Evolutionary conservation across 2,329 filamentous ascomycete species (phyloP).

Genomic region (Apiospora malaysiana): DNA sequence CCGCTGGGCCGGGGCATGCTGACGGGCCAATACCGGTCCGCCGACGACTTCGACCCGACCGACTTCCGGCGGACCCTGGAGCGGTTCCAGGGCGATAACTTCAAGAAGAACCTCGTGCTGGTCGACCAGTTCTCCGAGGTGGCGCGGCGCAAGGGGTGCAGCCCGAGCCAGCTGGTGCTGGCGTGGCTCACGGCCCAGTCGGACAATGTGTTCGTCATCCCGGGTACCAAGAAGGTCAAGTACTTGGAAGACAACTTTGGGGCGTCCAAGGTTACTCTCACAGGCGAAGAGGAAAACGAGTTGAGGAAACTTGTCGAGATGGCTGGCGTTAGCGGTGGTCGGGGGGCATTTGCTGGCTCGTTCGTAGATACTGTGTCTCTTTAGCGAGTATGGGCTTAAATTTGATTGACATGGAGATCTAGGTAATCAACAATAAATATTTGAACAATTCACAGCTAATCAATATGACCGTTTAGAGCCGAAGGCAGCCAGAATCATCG

Average conservation of each 20-base stretch:
- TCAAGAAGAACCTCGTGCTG: constrained; percentile 60
- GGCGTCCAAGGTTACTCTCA: constrained; percentile 40
- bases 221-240: constrained; percentile 39
- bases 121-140: constrained; percentile 53
- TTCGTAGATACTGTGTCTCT: background rate
- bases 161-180: constrained; percentile 58
- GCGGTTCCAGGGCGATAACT: constrained; percentile 58
- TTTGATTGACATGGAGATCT: too few species aligned
- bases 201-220: constrained; percentile 47
- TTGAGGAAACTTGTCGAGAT: constrained; percentile 40
- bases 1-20: constrained; percentile 66
- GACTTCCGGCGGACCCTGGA: constrained; percentile 56
- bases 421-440: too few species aligned
- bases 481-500: too few species aligned
- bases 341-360: background rate
- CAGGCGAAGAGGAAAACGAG: constrained; percentile 42
- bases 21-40: constrained; percentile 53
- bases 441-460: too few species aligned
- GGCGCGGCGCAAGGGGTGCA: constrained; percentile 44
- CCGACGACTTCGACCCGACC: constrained; percentile 51
- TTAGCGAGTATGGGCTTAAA: background rate
- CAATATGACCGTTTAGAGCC: too few species aligned
- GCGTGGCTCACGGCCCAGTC: constrained; percentile 63
- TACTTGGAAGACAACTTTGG: constrained; percentile 42
- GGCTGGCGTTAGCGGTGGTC: background rate